Conservation (phyloP, 2,329 filamentous ascomycete species). For the Aureobasidium sp. region DNA sequence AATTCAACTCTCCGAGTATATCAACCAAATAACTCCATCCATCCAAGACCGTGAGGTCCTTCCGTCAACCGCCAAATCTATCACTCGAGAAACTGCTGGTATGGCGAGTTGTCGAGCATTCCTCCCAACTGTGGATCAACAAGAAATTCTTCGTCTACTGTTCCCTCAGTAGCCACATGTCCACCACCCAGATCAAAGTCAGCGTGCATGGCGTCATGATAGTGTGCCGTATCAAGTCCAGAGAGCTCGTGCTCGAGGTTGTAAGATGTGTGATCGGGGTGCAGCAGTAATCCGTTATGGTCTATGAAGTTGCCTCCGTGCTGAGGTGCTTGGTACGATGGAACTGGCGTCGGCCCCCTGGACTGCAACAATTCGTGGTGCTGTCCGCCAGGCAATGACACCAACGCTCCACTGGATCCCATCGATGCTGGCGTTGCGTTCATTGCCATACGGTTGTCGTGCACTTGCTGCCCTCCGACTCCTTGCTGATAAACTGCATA, state of each 20-base stretch:
- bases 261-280: conserved; percentile 18
- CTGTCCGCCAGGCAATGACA: conserved; percentile 45
- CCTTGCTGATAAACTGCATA: conserved; percentile 29
- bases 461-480: conserved; percentile 16
- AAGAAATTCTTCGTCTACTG: conserved; percentile 4
- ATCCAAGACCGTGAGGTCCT: not conserved
- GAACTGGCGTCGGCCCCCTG: conserved; percentile 33
- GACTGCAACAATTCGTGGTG: conserved; percentile 40
- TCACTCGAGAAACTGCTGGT: conserved; percentile 17
- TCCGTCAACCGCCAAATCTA: not conserved
- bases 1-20: not conserved
- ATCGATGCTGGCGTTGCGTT: conserved; percentile 39
- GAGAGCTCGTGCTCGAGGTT: not conserved
- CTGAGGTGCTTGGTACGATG: conserved; percentile 27
- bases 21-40: not conserved
- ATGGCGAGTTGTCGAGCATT: conserved; percentile 15
- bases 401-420: conserved; percentile 25
- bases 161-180: not conserved
- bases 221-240: not conserved
- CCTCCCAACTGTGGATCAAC: conserved; percentile 19
- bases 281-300: conserved; percentile 9
- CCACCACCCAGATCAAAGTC: conserved; percentile 7
- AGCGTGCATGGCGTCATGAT: conserved; percentile 10
- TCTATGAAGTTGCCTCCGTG: conserved; percentile 17
- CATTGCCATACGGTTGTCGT: conserved; percentile 45